A percentile compares a stretch with the other conserved stretches of the same genome.
Evolutionary conservation across 2,329 filamentous ascomycete genomes (phyloP).

Genomic region (Penicillium expansum): DNA sequence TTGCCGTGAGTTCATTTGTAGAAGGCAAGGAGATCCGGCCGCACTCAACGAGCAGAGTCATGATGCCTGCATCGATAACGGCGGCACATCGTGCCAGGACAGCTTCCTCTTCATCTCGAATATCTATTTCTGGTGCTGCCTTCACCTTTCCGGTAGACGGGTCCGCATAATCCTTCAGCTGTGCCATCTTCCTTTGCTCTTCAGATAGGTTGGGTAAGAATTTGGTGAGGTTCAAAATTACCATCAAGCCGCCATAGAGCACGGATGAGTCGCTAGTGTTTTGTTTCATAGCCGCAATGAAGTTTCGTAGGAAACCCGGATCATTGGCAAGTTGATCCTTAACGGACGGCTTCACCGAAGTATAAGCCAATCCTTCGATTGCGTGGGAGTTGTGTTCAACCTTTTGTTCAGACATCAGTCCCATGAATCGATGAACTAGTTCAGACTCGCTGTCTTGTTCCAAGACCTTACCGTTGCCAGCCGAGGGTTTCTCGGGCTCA

Average conservation of each 20-base stretch:
- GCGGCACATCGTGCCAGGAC: slow-evolving; percentile 72
- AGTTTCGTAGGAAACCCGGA: slow-evolving; percentile 62
- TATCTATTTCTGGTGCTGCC: slow-evolving; percentile 52
- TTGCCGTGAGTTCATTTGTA: slow-evolving; percentile 65
- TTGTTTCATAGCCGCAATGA: slow-evolving; percentile 54
- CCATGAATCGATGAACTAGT: slow-evolving; percentile 55
- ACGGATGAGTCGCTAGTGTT: slow-evolving; percentile 64
- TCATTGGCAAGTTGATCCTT: slow-evolving; percentile 78
- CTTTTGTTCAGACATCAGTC: slow-evolving; percentile 42
- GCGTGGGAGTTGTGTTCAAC: slow-evolving; percentile 65
- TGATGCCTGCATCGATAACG: slow-evolving; percentile 74
- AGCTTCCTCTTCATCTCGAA: slow-evolving; percentile 71
- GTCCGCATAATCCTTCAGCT: slow-evolving; percentile 92
- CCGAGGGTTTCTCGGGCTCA: slow-evolving; percentile 30
- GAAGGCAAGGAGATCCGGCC: slow-evolving; percentile 69
- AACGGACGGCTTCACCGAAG: slow-evolving; percentile 78
- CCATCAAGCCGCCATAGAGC: slow-evolving; percentile 81
- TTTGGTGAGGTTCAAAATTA: slow-evolving; percentile 78
- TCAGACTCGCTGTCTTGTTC: slow-evolving; percentile 49
- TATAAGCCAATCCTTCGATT: slow-evolving; percentile 88
- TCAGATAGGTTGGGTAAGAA: slow-evolving; percentile 77
- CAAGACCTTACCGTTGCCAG: slow-evolving; percentile 33
- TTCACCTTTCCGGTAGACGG: slow-evolving; percentile 69
- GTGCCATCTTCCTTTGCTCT: slow-evolving; percentile 86
- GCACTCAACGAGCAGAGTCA: slow-evolving; percentile 73